These are phyloP conservation scores for Cercospora sp. DNA, from an alignment of 2,329 filamentous ascomycete species.

Conservation along the genomic window DNA sequence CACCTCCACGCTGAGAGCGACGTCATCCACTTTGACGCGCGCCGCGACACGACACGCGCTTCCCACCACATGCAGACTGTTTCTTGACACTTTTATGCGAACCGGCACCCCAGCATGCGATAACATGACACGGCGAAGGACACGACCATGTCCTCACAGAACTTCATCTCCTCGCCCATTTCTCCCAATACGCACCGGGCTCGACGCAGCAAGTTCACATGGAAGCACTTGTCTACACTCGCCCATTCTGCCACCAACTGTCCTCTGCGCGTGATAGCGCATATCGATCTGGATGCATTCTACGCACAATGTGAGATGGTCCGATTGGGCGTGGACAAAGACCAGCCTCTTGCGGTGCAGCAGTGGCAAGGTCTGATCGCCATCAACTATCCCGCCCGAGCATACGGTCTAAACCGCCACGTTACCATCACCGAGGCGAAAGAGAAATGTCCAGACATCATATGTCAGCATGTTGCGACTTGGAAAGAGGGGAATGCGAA, in stretches of 20 bases:
- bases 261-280: constrained; percentile 82
- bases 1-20: neutral
- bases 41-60: neutral
- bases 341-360: constrained; percentile 84
- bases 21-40: constrained; percentile 2
- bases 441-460: constrained; percentile 80
- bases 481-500: constrained; percentile 89
- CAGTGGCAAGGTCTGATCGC: constrained; percentile 96
- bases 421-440: constrained; percentile 77
- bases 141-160: constrained; percentile 30
- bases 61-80: neutral
- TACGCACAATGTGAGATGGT: constrained; percentile 95
- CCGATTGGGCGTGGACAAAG: constrained; percentile 70
- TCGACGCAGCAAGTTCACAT: constrained; percentile 73
- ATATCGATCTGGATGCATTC: constrained; percentile 95
- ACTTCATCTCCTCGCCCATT: constrained; percentile 35
- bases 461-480: constrained; percentile 89
- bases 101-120: constrained; percentile 9
- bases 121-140: constrained; percentile 7
- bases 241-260: constrained; percentile 68
- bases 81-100: neutral
- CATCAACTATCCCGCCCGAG: constrained; percentile 89
- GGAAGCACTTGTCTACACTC: constrained; percentile 76
- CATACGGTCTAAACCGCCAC: constrained; percentile 76
- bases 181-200: constrained; percentile 28